phyloP scores from a whole-genome alignment of 2,329 filamentous ascomycete genomes.

The Lasiodiplodia theobromae region DNA sequence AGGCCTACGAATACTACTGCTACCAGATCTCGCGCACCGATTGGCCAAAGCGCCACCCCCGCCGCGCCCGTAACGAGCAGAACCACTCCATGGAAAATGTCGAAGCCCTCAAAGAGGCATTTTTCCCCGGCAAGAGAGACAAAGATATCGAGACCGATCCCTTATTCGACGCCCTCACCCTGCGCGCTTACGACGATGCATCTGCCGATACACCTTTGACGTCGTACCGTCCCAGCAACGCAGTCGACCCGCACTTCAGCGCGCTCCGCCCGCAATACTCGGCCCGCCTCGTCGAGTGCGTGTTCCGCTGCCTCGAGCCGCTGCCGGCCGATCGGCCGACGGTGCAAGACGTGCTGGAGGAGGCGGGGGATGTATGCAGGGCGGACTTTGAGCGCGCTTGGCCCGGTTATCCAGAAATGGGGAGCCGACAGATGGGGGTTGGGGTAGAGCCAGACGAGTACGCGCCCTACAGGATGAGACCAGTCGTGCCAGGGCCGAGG shows the following conservation, averaged over 20 bases:
- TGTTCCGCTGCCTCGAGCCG: conserved; percentile 3
- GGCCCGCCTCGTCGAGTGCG: neutral
- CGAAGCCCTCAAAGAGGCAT: too few species aligned
- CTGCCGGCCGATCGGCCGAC: neutral
- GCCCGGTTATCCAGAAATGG: neutral
- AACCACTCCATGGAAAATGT: too few species aligned
- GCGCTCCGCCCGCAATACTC: neutral
- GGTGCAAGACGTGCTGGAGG: neutral
- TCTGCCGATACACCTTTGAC: neutral
- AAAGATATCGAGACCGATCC: neutral
- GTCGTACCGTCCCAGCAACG: neutral
- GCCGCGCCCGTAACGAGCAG: too few species aligned
- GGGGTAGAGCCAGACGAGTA: neutral
- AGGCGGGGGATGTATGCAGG: neutral
- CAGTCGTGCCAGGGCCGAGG: neutral
- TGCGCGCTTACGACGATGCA: too few species aligned
- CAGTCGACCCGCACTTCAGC: neutral
- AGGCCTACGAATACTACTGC: too few species aligned
- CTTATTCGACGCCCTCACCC: neutral
- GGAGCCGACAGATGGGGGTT: neutral
- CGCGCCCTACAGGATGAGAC: neutral
- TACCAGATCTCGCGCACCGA: too few species aligned
- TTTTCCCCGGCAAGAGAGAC: too few species aligned
- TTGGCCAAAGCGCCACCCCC: too few species aligned
- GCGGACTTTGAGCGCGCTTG: neutral